Conservation (phyloP, 805 yeast species). For the Candida endomychidarum region DNA sequence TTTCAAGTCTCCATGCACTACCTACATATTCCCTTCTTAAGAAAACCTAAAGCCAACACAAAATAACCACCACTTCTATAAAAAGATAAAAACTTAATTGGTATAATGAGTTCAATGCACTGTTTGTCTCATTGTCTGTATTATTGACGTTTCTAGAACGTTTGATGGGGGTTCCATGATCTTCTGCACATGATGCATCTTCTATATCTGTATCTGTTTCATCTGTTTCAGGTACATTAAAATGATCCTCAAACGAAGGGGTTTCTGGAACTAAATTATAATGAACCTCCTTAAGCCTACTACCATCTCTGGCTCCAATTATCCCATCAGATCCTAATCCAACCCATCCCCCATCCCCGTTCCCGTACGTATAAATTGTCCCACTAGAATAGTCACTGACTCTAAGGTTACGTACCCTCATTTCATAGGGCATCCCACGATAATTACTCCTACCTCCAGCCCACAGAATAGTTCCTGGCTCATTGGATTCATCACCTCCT, state of each 20-base stretch:
- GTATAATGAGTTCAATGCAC: too few species aligned
- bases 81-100: neutral
- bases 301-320: slow-evolving; percentile 10
- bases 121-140: neutral
- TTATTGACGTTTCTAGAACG: neutral
- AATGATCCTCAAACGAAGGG: neutral
- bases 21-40: too few species aligned
- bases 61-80: slow-evolving; percentile 1
- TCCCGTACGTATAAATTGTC: slow-evolving; percentile 28
- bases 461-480: slow-evolving; percentile 39
- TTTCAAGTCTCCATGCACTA: too few species aligned
- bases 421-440: slow-evolving; percentile 29
- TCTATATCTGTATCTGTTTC: neutral
- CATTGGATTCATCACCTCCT: slow-evolving; percentile 38
- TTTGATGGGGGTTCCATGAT: too few species aligned
- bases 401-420: slow-evolving; percentile 25
- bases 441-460: slow-evolving; percentile 40
- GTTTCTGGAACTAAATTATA: too few species aligned
- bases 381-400: slow-evolving; percentile 33
- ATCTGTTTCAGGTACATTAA: neutral
- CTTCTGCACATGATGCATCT: too few species aligned
- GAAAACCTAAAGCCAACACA: slow-evolving; percentile 1
- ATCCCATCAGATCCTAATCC: slow-evolving; percentile 9
- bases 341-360: slow-evolving; percentile 11
- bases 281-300: too few species aligned